phyloP scores from a whole-genome alignment of 2,329 filamentous ascomycete species.

The Fusarium sp. region DNA sequence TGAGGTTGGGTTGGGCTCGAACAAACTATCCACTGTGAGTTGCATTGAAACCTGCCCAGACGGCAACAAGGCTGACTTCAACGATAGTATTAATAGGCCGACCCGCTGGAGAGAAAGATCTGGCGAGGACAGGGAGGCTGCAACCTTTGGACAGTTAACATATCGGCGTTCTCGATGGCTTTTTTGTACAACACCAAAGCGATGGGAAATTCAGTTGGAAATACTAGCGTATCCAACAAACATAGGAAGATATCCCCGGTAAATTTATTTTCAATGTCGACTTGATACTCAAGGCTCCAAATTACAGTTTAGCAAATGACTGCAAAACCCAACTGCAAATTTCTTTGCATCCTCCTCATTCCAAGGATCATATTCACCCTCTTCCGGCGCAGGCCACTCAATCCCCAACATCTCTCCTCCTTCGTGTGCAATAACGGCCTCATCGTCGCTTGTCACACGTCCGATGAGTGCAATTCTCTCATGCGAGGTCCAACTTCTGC shows the following conservation, averaged over 20 bases:
- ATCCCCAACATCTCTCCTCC: slow-evolving; percentile 30
- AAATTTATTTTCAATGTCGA: neutral
- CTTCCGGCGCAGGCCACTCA: slow-evolving; percentile 7
- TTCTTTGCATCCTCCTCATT: slow-evolving; percentile 9
- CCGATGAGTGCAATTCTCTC: slow-evolving; percentile 21
- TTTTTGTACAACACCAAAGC: neutral
- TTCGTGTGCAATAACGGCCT: slow-evolving; percentile 1
- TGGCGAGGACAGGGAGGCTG: neutral
- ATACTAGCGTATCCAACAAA: too few species aligned
- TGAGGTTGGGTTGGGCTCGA: neutral
- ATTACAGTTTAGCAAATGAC: neutral
- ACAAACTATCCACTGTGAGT: neutral
- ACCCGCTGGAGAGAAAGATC: too few species aligned
- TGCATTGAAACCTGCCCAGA: too few species aligned
- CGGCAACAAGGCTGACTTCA: neutral
- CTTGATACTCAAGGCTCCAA: neutral
- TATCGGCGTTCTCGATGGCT: neutral
- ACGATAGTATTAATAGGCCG: neutral
- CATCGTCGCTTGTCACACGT: neutral
- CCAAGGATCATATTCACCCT: slow-evolving; percentile 9
- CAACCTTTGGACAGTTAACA: fast-evolving
- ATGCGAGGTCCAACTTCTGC: slow-evolving; percentile 24
- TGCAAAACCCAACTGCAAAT: slow-evolving; percentile 11
- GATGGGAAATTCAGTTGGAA: neutral
- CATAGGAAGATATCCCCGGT: neutral